Conservation (phyloP, 768 basidiomycete genomes). For the Trametes meyenii region DNA sequence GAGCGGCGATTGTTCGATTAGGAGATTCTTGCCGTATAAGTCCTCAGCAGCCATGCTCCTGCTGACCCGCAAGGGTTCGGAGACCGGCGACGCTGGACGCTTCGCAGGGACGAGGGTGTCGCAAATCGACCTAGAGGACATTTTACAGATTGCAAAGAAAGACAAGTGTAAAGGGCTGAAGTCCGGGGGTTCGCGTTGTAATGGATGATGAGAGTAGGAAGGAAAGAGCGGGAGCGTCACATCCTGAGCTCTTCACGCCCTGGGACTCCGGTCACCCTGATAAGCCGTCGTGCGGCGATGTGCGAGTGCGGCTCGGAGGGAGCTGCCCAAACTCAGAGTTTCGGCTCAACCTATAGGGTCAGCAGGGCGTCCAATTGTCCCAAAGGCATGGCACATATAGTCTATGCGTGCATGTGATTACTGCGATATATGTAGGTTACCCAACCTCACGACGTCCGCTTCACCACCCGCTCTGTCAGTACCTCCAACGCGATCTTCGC, state of each 20-base stretch:
- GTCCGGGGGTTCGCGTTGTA: background rate
- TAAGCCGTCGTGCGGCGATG: background rate
- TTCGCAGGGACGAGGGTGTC: constrained; percentile 18
- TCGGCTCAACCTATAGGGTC: background rate
- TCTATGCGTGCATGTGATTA: constrained; percentile 22
- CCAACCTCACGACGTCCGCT: constrained; percentile 52
- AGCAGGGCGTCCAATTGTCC: background rate
- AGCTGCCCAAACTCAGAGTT: constrained; percentile 1
- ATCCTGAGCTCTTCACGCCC: background rate
- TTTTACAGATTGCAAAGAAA: background rate
- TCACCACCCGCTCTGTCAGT: constrained; percentile 68
- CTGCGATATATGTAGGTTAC: constrained; percentile 17
- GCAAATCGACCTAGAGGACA: constrained; percentile 8
- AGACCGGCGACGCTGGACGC: constrained; percentile 11
- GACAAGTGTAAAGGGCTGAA: background rate
- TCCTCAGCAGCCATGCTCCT: constrained; percentile 19
- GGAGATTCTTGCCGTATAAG: constrained; percentile 8
- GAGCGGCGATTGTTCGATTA: constrained; percentile 8
- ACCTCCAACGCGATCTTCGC: constrained; percentile 75
- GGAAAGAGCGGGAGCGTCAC: background rate
- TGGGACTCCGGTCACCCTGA: constrained; percentile 16
- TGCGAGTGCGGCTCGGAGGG: background rate
- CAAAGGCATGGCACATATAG: constrained; percentile 15
- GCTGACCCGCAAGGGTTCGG: constrained; percentile 13
- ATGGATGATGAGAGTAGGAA: constrained; percentile 3